Percentiles rank a stretch among this genome's conserved stretches.
Conservation (phyloP, 2,329 filamentous ascomycete genomes). For the Claviceps purpurea region DNA sequence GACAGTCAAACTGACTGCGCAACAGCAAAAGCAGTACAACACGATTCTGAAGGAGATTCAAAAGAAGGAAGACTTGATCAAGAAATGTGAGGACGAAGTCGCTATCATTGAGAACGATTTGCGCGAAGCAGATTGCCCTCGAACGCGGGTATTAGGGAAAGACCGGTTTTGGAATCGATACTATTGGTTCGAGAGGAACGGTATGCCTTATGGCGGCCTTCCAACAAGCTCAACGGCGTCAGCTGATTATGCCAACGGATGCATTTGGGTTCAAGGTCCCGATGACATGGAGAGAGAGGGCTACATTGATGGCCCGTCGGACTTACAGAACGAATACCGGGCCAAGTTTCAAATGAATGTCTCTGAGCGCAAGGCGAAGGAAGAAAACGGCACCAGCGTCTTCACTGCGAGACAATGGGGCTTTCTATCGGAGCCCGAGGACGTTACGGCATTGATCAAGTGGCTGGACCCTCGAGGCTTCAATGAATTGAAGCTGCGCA, state of each 20-base stretch:
- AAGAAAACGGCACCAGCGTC: constrained; percentile 74
- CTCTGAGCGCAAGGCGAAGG: constrained; percentile 67
- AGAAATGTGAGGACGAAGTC: constrained; percentile 74
- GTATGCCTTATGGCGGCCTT: constrained; percentile 87
- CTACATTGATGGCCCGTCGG: constrained; percentile 65
- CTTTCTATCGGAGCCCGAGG: constrained; percentile 70
- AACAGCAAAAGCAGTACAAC: constrained; percentile 78
- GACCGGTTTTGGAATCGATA: constrained; percentile 98
- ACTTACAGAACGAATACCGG: constrained; percentile 63
- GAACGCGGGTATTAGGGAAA: constrained; percentile 78
- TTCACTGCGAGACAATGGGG: constrained; percentile 75
- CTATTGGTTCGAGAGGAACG: constrained; percentile 98
- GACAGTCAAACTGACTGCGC: constrained; percentile 47
- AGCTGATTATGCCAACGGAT: constrained; percentile 84
- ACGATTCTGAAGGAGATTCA: constrained; percentile 82
- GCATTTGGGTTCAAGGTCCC: constrained; percentile 92
- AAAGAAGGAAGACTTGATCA: constrained; percentile 69
- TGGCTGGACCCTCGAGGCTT: constrained; percentile 83
- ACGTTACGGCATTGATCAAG: constrained; percentile 63
- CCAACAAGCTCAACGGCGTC: constrained; percentile 77
- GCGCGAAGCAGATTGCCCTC: constrained; percentile 83
- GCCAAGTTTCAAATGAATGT: constrained; percentile 70
- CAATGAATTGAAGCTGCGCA: constrained; percentile 76
- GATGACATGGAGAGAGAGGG: constrained; percentile 77
- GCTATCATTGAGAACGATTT: constrained; percentile 79